Conservation (phyloP, 148 eudicot genomes). For the Arbutus unedo region DNA sequence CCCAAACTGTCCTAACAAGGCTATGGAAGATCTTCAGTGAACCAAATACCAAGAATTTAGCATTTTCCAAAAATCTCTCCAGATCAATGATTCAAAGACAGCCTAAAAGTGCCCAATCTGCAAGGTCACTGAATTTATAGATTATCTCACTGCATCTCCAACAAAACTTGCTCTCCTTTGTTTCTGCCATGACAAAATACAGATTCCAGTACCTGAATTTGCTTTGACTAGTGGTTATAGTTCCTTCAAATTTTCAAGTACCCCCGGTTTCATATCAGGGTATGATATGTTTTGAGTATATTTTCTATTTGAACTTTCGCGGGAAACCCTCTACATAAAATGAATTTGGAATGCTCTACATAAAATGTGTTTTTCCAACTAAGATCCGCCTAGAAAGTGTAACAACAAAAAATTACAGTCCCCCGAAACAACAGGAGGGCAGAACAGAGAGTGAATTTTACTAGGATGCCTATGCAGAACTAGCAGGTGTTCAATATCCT, state of each 20-base stretch:
- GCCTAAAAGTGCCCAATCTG: neutral
- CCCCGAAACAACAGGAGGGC: neutral
- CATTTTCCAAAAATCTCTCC: neutral
- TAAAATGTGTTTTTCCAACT: neutral
- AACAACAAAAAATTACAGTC: neutral
- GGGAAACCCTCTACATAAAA: neutral
- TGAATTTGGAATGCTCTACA: neutral
- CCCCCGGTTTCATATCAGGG: too few relatives aligned
- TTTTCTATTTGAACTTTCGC: too few relatives aligned
- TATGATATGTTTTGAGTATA: too few relatives aligned
- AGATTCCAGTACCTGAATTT: neutral
- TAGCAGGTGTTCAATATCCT: constrained; percentile 51
- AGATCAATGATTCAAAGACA: neutral
- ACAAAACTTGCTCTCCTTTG: neutral
- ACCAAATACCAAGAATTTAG: too few relatives aligned
- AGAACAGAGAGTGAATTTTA: neutral
- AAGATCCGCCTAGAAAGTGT: neutral
- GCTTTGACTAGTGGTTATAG: too few relatives aligned
- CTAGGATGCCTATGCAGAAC: constrained; percentile 23
- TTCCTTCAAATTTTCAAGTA: too few relatives aligned
- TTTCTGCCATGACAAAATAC: neutral
- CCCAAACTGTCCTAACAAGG: too few relatives aligned
- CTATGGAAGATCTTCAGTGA: too few relatives aligned
- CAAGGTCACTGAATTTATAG: neutral
- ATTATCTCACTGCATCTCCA: neutral